Evolutionary conservation across 345 rosid species (phyloP).

Genomic region (Sonneratia alba): DNA sequence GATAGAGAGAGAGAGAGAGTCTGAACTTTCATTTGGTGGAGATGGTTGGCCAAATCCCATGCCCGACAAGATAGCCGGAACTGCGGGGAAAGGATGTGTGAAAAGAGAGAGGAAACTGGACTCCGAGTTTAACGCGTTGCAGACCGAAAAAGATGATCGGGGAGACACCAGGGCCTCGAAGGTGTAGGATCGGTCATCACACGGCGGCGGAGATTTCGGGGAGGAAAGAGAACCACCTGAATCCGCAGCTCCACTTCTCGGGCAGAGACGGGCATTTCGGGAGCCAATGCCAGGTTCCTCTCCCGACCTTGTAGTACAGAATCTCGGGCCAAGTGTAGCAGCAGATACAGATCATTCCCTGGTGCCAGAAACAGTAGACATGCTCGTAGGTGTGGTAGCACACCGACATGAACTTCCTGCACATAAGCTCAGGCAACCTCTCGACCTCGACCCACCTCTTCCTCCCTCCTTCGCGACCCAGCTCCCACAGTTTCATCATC

Average conservation of each 20-base stretch:
- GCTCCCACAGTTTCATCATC: conserved; percentile 62
- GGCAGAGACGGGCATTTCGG: conserved; percentile 78
- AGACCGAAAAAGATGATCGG: no score
- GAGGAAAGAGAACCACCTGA: conserved; percentile 82
- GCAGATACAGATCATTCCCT: conserved; percentile 69
- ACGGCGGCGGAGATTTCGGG: conserved; percentile 56
- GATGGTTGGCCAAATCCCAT: no score
- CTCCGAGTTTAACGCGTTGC: no score
- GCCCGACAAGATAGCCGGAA: no score
- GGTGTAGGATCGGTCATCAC: no score
- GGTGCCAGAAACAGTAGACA: conserved; percentile 79
- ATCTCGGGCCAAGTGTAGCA: conserved; percentile 98
- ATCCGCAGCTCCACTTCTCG: conserved; percentile 89
- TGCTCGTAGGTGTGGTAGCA: conserved; percentile 87
- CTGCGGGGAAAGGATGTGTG: no score
- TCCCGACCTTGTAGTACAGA: conserved; percentile 52
- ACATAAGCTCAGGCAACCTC: conserved; percentile 62
- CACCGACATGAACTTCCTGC: conserved; percentile 69
- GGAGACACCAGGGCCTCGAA: no score
- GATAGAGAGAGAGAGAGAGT: no score
- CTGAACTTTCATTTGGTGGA: no score
- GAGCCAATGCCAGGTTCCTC: conserved; percentile 87
- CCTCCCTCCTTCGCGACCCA: conserved; percentile 18
- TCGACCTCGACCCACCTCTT: conserved; percentile 52
- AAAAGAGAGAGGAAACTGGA: no score